Base-by-base conservation (phyloP, 495 filamentous ascomycete genomes). In the Aspergillus ellipticus region DNA sequence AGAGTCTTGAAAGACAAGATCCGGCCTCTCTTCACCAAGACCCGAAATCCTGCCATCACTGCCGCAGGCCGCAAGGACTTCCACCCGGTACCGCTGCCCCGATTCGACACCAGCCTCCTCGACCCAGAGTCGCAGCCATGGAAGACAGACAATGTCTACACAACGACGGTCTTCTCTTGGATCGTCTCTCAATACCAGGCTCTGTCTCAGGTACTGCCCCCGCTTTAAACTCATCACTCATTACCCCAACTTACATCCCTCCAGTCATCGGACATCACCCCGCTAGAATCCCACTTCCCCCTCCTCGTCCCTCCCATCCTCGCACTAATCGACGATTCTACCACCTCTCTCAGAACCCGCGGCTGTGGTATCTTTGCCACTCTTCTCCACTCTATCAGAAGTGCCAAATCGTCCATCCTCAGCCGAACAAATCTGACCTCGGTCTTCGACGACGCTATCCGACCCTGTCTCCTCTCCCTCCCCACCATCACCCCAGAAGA, bases 281-380 rank as follows among this genome's bases (percentile, higher is more conserved):
- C 66, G n/a, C 65, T 82, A 4, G 75, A 81, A 59, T 54, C 59
- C 5, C 76, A 89, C 54, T 96, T 92, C 84, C 84, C 82, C 0
- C 80, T 95, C n/a, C 81, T 89, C 41, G 79, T 93, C n/a, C 94
- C 94, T 1, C 88, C 89, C 1, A 74, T 96, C 0, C 79, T 98
- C 3, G 82, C 86, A 4, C 75, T 97, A 2, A 77, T 90, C 49
- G 94, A 97, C 66, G 88, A 92, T 64, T 65, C 75, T 13, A 72
- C 78, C 42, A 70, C 80, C 1, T 41, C 67, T 0, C 73, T 84
- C 62, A 87, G 89, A 53, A 64, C 73, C 1, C 74, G 69, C 6
- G 91, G 87, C 11, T 86, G 90, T n/a, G n/a, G n/a, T n/a, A n/a
- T n/a, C n/a, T n/a, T n/a, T n/a, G n/a, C n/a, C n/a, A n/a, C n/a